phyloP scores from a whole-genome alignment of 805 yeast species.

The Ogataea saltuana region DNA sequence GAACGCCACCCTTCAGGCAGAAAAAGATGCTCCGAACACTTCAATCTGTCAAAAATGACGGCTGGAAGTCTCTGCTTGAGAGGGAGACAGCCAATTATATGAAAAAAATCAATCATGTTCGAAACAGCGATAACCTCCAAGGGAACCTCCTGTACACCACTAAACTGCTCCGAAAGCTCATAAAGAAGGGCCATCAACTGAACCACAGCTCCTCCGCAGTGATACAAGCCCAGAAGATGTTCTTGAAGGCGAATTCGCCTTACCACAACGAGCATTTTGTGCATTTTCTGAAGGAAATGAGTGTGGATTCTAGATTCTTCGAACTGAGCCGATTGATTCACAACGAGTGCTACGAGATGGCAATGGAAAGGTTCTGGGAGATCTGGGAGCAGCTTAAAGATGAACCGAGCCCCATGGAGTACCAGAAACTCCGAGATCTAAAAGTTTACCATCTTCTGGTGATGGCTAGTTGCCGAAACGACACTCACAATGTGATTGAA shows the following conservation, averaged over 20 bases:
- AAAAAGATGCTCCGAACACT: too few relatives aligned
- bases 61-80: too few relatives aligned
- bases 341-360: conserved; percentile 27
- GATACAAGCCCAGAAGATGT: conserved; percentile 17
- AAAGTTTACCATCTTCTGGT: conserved; percentile 19
- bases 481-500: conserved; percentile 20
- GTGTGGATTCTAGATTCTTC: conserved; percentile 16
- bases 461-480: conserved; percentile 24
- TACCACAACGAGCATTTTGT: conserved; percentile 16
- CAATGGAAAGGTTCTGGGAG: conserved; percentile 23
- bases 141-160: neutral
- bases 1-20: too few relatives aligned
- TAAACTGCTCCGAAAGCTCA: neutral
- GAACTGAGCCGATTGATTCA: conserved; percentile 22
- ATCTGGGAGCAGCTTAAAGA: conserved; percentile 5
- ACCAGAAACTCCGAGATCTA: conserved; percentile 7
- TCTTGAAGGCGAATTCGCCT: conserved; percentile 12
- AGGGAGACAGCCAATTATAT: neutral
- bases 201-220: conserved; percentile 9
- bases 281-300: conserved; percentile 8
- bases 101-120: neutral
- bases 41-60: neutral
- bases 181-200: neutral
- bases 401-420: neutral
- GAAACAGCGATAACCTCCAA: neutral